Conservation (phyloP, 2,329 filamentous ascomycete genomes). For the Leptodontidium sp. region DNA sequence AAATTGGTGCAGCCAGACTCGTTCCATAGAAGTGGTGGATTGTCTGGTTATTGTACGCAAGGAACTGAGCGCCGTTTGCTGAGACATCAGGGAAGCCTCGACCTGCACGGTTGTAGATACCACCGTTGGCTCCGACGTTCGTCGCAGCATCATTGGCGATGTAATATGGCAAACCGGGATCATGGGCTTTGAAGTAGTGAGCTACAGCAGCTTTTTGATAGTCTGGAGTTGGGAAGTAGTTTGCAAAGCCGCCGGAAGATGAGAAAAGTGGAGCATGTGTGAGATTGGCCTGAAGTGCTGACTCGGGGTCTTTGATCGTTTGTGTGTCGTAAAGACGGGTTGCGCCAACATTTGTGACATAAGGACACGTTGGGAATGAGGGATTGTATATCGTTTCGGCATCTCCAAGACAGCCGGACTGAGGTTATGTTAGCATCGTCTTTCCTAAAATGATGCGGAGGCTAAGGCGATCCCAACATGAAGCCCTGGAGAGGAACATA, state of each 20-base stretch:
- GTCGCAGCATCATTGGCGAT: constrained; percentile 27
- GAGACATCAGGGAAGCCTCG: constrained; percentile 59
- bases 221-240: constrained; percentile 55
- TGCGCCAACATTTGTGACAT: constrained; percentile 60
- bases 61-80: constrained; percentile 52
- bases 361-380: constrained; percentile 56
- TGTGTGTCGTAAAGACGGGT: constrained; percentile 54
- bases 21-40: constrained; percentile 59
- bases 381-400: constrained; percentile 54
- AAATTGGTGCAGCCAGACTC: constrained; percentile 53
- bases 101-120: constrained; percentile 53
- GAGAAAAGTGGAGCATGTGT: constrained; percentile 67
- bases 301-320: constrained; percentile 38
- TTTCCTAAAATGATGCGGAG: constrained; percentile 17
- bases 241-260: constrained; percentile 77
- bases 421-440: constrained; percentile 38
- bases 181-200: constrained; percentile 39
- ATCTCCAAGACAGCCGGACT: too few species aligned
- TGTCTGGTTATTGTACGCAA: constrained; percentile 52
- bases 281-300: constrained; percentile 23
- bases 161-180: constrained; percentile 39
- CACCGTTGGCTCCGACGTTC: neutral
- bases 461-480: too few species aligned
- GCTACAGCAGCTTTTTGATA: constrained; percentile 53
- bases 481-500: too few species aligned